Percentiles rank a stretch among this genome's conserved stretches.
Conservation (phyloP, 2,329 filamentous ascomycete genomes). For the Botryotinia narcissicola region DNA sequence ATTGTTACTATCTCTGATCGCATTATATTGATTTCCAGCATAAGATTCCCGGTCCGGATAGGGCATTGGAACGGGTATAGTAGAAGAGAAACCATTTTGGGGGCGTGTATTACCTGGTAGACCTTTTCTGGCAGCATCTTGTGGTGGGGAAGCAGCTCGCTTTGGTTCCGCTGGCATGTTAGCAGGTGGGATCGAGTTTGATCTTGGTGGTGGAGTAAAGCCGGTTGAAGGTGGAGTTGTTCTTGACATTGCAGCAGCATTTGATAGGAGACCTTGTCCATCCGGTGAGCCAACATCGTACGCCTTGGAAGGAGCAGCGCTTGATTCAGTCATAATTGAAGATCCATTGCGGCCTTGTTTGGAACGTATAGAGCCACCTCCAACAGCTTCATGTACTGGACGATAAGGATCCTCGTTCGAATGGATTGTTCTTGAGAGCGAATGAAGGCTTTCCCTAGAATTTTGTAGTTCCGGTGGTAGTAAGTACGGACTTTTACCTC, state of each 20-base stretch:
- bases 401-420: conserved; percentile 84
- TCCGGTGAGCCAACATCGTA: conserved; percentile 28
- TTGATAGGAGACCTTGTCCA: conserved; percentile 28
- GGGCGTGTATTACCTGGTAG: conserved; percentile 27
- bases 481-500: conserved; percentile 86
- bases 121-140: conserved; percentile 26
- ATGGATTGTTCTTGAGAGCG: conserved; percentile 72
- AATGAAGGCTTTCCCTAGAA: conserved; percentile 84
- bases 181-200: conserved; percentile 42
- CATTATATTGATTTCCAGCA: conserved; percentile 22
- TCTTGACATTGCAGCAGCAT: conserved; percentile 33
- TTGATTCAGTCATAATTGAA: conserved; percentile 47
- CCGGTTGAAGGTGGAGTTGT: conserved; percentile 28
- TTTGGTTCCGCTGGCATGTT: not conserved
- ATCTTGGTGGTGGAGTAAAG: conserved; percentile 40
- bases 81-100: conserved; percentile 22
- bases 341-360: conserved; percentile 41
- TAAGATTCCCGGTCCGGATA: conserved; percentile 24
- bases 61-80: conserved; percentile 15
- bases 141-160: conserved; percentile 14
- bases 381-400: conserved; percentile 55
- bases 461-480: conserved; percentile 76
- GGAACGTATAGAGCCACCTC: conserved; percentile 52
- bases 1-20: conserved; percentile 35
- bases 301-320: conserved; percentile 35